These are phyloP conservation scores for Cadophora sp. DNA, from an alignment of 2,329 filamentous ascomycete genomes.

Conservation along the genomic window DNA sequence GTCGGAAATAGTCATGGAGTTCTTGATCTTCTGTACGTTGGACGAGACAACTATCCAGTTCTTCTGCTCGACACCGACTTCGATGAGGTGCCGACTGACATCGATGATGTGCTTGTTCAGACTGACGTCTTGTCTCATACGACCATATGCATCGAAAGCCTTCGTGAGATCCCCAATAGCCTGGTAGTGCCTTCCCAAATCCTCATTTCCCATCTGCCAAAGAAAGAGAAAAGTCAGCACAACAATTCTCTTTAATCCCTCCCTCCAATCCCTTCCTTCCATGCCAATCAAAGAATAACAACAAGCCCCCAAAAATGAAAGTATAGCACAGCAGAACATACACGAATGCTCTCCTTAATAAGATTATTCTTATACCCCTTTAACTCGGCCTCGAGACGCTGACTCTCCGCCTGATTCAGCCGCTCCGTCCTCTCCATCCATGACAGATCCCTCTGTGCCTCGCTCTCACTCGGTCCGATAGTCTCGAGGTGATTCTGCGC, in stretches of 20 bases:
- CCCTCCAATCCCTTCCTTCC: too few relatives aligned
- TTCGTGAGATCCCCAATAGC: conserved; percentile 74
- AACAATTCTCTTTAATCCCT: too few relatives aligned
- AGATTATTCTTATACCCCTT: conserved; percentile 96
- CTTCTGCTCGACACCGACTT: conserved; percentile 75
- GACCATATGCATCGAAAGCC: conserved; percentile 79
- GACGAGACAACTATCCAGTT: conserved; percentile 77
- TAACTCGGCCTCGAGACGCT: conserved; percentile 82
- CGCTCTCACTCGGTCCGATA: conserved; percentile 70
- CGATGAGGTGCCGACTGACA: conserved; percentile 79
- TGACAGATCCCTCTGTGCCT: conserved; percentile 69
- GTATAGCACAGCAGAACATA: conserved; percentile 50
- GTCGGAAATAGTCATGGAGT: conserved; percentile 48
- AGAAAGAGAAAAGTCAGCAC: neutral
- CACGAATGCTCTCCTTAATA: conserved; percentile 94
- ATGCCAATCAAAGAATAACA: too few relatives aligned
- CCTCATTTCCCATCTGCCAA: conserved; percentile 88
- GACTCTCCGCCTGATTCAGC: conserved; percentile 71
- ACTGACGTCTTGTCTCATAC: conserved; percentile 91
- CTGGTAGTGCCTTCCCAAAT: conserved; percentile 85
- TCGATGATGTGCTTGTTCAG: conserved; percentile 83
- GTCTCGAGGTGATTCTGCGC: conserved; percentile 70
- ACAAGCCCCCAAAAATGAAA: neutral
- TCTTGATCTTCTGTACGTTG: conserved; percentile 71
- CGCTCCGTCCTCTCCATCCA: conserved; percentile 78